These are phyloP conservation scores for Suillus placidus DNA, from an alignment of 768 basidiomycete genomes.

Conservation along the genomic window DNA sequence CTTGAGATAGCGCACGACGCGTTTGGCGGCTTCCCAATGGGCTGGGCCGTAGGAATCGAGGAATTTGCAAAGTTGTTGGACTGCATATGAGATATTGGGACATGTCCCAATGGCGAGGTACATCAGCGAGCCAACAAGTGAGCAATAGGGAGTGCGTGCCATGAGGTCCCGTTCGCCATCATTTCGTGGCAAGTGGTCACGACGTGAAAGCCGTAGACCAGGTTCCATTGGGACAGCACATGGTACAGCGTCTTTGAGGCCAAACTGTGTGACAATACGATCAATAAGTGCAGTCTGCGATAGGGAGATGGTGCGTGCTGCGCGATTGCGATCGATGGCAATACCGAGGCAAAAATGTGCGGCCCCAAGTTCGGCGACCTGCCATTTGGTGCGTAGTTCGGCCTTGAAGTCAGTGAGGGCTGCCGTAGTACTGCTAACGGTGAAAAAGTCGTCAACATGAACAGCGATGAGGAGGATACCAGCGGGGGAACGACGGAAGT, in stretches of 20 bases:
- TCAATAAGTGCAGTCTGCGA: constrained; percentile 26
- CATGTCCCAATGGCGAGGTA: constrained; percentile 31
- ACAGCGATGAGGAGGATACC: no score
- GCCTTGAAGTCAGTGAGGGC: no score
- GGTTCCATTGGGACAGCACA: constrained; percentile 25
- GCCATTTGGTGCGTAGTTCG: no score
- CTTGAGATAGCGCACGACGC: constrained; percentile 18
- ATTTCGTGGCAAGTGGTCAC: no score
- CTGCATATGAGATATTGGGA: constrained; percentile 36
- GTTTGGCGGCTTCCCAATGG: constrained; percentile 19
- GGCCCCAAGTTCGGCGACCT: no score
- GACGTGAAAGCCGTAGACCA: constrained; percentile 6
- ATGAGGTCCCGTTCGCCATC: neutral
- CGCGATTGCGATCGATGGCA: constrained; percentile 19
- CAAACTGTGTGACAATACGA: constrained; percentile 23
- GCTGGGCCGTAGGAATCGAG: constrained; percentile 13
- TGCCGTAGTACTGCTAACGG: no score
- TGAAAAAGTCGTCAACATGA: no score
- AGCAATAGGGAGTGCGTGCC: no score
- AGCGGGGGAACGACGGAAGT: no score
- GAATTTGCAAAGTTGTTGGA: constrained; percentile 13
- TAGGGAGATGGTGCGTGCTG: constrained; percentile 15
- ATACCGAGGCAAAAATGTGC: constrained; percentile 18
- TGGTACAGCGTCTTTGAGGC: constrained; percentile 24
- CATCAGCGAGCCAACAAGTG: constrained; percentile 24